Conservation (phyloP, 495 filamentous ascomycete genomes). For the Daldinia bambusicola region DNA sequence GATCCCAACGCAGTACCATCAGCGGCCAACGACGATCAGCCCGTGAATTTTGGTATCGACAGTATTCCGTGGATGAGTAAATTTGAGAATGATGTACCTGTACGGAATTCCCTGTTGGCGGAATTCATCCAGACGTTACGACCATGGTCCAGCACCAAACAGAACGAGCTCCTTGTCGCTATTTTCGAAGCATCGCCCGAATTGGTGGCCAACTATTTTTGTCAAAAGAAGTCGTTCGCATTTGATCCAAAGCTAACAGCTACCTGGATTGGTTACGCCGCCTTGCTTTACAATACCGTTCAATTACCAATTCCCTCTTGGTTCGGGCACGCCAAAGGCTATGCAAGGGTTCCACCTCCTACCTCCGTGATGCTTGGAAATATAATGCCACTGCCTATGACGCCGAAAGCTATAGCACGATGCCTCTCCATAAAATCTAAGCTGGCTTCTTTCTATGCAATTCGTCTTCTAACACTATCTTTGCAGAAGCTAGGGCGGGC, state of each 20-base stretch:
- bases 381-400: conserved; percentile 85
- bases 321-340: conserved; percentile 67
- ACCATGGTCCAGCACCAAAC: conserved; percentile 81
- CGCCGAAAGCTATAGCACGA: conserved; percentile 75
- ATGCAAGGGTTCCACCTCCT: conserved; percentile 75
- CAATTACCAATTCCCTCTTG: conserved; percentile 75
- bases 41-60: conserved; percentile 75
- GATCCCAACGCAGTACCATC: conserved; percentile 62
- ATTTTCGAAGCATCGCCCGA: conserved; percentile 87
- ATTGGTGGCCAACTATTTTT: conserved; percentile 85
- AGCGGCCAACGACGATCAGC: conserved; percentile 55
- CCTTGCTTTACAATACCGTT: conserved; percentile 83
- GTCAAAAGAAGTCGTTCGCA: conserved; percentile 78
- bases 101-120: conserved; percentile 78
- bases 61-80: conserved; percentile 73
- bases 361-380: conserved; percentile 80
- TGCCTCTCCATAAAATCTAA: conserved; percentile 79
- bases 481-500: conserved; percentile 79
- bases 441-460: conserved; percentile 83
- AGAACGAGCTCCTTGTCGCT: conserved; percentile 80
- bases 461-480: conserved; percentile 77
- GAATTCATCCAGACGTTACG: conserved; percentile 81
- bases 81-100: conserved; percentile 70
- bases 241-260: conserved; percentile 91
- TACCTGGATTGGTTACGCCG: conserved; percentile 93